Percentiles rank a stretch among this genome's conserved stretches.
Evolutionary conservation across 306 rosid genomes (phyloP).

Genomic region (Mimosa bimucronata): DNA sequence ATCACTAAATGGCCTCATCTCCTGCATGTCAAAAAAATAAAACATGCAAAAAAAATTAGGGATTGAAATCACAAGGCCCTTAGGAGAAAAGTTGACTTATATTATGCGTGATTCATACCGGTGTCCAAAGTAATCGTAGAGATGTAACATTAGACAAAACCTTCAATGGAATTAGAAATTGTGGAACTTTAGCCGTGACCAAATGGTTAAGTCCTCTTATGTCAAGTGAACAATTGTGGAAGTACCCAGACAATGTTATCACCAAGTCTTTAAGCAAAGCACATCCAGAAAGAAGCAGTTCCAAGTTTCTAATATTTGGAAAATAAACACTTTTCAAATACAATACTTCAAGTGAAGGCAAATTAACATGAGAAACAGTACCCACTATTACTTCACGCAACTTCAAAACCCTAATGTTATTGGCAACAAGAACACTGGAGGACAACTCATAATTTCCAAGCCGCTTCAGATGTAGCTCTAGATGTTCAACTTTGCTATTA

Average conservation of each 20-base stretch:
- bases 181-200: not conserved
- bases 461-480: not conserved
- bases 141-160: not conserved
- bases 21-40: too few relatives aligned
- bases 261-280: not conserved
- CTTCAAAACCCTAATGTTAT: not conserved
- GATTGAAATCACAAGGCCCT: too few relatives aligned
- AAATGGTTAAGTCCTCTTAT: not conserved
- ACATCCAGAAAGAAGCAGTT: not conserved
- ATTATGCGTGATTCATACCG: not conserved
- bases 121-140: not conserved
- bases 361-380: not conserved
- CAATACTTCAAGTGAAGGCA: not conserved
- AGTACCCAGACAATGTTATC: not conserved
- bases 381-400: not conserved
- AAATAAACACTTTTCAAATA: not conserved
- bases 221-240: not conserved
- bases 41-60: too few relatives aligned
- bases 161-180: not conserved
- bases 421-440: too few relatives aligned
- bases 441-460: too few relatives aligned
- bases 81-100: not conserved
- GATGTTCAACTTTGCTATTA: not conserved
- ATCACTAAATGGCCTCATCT: not conserved
- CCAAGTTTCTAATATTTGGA: not conserved